Evolutionary conservation across 306 rosid genomes (phyloP).

Genomic region (Prunus padus): DNA sequence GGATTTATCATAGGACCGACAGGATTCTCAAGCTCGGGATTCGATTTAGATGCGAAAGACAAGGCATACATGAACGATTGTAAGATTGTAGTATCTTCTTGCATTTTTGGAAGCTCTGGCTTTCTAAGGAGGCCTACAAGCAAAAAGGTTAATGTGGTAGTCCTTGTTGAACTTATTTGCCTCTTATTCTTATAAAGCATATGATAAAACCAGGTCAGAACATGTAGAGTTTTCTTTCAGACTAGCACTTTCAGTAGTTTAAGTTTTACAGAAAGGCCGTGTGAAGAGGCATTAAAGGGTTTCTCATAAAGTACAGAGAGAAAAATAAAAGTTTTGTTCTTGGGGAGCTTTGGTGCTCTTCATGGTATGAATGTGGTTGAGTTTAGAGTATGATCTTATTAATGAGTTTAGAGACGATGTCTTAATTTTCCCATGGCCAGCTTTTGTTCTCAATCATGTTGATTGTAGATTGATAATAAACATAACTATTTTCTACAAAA

Average conservation of each 20-base stretch:
- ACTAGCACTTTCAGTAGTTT: background rate
- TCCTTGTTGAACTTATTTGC: background rate
- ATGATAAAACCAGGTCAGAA: background rate
- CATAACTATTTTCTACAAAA: background rate
- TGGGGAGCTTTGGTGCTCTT: too few relatives aligned
- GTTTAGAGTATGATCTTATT: too few relatives aligned
- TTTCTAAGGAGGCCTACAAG: slow-evolving; percentile 89
- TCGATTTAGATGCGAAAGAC: slow-evolving; percentile 70
- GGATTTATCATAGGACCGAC: slow-evolving; percentile 70
- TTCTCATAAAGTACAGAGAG: background rate
- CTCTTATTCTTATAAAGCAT: background rate
- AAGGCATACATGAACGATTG: slow-evolving; percentile 62
- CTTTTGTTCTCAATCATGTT: background rate
- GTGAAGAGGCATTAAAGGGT: background rate
- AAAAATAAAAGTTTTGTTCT: background rate
- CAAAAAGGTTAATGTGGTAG: slow-evolving; percentile 50
- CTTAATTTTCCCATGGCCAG: too few relatives aligned
- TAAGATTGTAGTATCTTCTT: slow-evolving; percentile 78
- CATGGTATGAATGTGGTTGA: too few relatives aligned
- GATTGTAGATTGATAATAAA: background rate
- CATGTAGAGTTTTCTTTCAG: background rate
- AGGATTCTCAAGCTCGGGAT: slow-evolving; percentile 62
- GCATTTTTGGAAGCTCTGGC: slow-evolving; percentile 94
- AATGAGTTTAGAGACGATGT: too few relatives aligned
- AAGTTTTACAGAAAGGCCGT: background rate